Evolutionary conservation across 306 rosid genomes (phyloP).

Genomic region (Clitoria ternatea): DNA sequence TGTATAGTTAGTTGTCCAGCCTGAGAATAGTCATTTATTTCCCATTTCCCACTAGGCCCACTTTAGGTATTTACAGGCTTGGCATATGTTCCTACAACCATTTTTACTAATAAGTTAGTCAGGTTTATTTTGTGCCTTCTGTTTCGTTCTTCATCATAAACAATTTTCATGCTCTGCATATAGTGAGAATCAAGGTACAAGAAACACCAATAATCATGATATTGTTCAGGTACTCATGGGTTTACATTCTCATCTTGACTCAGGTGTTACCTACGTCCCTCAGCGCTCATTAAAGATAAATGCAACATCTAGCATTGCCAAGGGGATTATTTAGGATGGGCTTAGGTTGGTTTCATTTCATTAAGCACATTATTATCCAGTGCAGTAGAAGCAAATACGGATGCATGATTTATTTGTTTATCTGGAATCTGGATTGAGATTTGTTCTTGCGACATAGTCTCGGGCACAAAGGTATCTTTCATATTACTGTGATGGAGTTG

Average conservation of each 20-base stretch:
- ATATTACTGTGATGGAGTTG: conserved; percentile 27
- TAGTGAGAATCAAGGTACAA: conserved; percentile 8
- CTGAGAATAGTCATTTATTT: conserved; percentile 10
- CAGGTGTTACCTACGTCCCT: conserved; percentile 86
- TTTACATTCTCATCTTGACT: conserved; percentile 26
- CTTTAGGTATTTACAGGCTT: neutral
- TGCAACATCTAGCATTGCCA: conserved; percentile 92
- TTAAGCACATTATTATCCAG: conserved; percentile 3
- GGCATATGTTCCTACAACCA: neutral
- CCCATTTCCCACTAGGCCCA: neutral
- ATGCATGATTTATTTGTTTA: conserved; percentile 17
- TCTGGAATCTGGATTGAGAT: conserved; percentile 12
- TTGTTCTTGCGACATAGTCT: conserved; percentile 19
- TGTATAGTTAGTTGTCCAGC: neutral
- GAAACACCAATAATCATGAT: neutral
- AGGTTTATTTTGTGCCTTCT: conserved; percentile 15
- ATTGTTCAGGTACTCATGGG: neutral
- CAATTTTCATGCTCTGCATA: neutral
- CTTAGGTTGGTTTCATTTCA: conserved; percentile 21
- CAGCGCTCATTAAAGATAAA: conserved; percentile 80
- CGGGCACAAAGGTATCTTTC: conserved; percentile 26
- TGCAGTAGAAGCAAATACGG: conserved; percentile 19
- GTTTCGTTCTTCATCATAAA: neutral
- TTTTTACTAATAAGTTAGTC: neutral
- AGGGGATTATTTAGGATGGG: conserved; percentile 54